Evolutionary conservation across 2,329 filamentous ascomycete species (phyloP).

Genomic region (Calonectria honghensis): DNA sequence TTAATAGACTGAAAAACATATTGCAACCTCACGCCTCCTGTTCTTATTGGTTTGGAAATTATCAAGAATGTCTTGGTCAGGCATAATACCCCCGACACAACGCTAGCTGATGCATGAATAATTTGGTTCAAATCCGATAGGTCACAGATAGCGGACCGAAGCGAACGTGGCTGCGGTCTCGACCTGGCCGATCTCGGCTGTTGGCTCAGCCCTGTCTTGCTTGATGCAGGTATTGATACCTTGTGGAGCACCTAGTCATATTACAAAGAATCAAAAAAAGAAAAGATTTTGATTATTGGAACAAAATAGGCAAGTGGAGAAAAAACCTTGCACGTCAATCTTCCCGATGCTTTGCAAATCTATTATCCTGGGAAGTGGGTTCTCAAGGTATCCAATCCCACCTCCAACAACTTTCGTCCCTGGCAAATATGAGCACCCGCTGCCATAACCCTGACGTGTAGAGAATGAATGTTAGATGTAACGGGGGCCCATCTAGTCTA

Average conservation of each 20-base stretch:
- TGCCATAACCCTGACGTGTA: too few species aligned
- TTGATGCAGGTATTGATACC: neutral
- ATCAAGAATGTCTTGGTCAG: neutral
- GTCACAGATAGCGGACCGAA: neutral
- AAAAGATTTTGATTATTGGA: neutral
- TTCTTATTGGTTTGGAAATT: neutral
- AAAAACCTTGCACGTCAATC: neutral
- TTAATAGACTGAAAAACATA: neutral
- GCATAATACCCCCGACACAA: neutral
- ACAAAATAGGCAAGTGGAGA: neutral
- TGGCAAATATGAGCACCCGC: too few species aligned
- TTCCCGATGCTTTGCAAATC: neutral
- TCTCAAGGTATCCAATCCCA: too few species aligned
- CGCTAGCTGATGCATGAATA: neutral
- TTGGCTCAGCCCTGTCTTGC: neutral
- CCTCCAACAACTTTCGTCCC: too few species aligned
- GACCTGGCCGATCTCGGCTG: neutral
- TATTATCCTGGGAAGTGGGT: neutral
- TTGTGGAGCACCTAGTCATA: neutral
- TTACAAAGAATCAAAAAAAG: neutral
- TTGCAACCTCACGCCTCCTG: neutral
- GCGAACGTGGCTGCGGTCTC: neutral
- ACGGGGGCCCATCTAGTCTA: too few species aligned
- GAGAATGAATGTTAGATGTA: too few species aligned
- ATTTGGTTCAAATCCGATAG: neutral